Evolutionary conservation across 176 grass and related monocot species (phyloP), one percentile per base, ranked within the genome.

Genomic region (Ensete ventricosum): DNA sequence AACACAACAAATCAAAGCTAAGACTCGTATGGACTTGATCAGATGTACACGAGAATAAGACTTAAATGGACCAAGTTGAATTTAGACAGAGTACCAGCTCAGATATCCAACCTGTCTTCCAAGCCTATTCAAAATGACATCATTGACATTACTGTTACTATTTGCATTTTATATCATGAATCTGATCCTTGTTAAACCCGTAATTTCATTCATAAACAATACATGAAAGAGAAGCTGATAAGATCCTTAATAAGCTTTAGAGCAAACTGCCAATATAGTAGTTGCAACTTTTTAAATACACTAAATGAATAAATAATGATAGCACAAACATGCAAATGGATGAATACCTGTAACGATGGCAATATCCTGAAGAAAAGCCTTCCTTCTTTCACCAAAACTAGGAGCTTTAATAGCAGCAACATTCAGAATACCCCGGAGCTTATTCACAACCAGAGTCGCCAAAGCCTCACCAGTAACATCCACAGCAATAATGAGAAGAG

Each of bases 361-460:
- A 76, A 76, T 76, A 76, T 76, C 74, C 52, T 76, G 74, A 64
- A 76, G 74, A 64, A 76, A n/a, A 64, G 74, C 43, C 57, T 64
- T 76, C 59, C 55, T 62, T 48, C 74, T 76, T 14, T 64, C 58
- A 52, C 74, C 74, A 50, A 76, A 76, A 50, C 74, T 11, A 76
- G 59, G 74, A 24, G 74, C 74, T 64, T 76, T 76, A 26, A 76
- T 76, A 17, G 59, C 74, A 52, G 58, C 58, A 16, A 76, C 74
- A 24, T 76, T 76, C 48, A 76, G 48, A 52, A 76, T 76, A 63
- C 55, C 58, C 20, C 74, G 74, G 43, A 76, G 58, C 58, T 76
- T 76, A 63, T 64, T 76, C 34, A 76, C 74, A 64, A 76, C 74
- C 22, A 76, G 58, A 52, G 58, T 76, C 1, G 74, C 74, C n/a